Evolutionary conservation across 495 filamentous ascomycete genomes (phyloP).

Genomic region (Aspergillus carlsbadensis): DNA sequence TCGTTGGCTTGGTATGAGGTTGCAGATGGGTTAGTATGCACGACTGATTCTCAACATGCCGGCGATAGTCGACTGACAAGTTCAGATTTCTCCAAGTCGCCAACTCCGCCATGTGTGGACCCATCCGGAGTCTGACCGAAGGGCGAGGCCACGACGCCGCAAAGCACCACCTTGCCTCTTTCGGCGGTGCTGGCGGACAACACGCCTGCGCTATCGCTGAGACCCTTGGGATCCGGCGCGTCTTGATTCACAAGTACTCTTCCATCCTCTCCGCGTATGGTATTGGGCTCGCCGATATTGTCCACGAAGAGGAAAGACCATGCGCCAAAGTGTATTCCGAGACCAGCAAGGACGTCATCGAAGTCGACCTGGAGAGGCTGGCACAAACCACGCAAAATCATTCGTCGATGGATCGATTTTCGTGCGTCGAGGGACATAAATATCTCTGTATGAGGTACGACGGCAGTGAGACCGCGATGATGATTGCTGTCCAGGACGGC

Average conservation of each 20-base stretch:
- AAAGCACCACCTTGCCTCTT: conserved; percentile 82
- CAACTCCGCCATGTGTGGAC: conserved; percentile 92
- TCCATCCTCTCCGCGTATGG: conserved; percentile 91
- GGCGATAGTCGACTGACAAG: conserved; percentile 68
- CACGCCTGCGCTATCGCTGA: conserved; percentile 97
- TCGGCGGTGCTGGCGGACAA: conserved; percentile 94
- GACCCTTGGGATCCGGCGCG: conserved; percentile 78
- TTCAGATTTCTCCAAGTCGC: conserved; percentile 79
- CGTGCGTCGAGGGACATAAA: too few species aligned
- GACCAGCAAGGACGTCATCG: too few species aligned
- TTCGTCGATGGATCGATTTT: too few species aligned
- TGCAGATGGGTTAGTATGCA: too few species aligned
- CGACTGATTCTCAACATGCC: too few species aligned
- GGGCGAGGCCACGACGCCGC: conserved; percentile 86
- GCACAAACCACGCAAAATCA: too few species aligned
- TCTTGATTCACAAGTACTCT: conserved; percentile 87
- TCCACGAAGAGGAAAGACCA: conserved; percentile 87
- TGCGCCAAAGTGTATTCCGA: too few species aligned
- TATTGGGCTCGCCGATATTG: conserved; percentile 93
- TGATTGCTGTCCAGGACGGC: conserved; percentile 46
- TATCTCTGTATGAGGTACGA: conserved; percentile 48
- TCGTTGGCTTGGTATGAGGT: too few species aligned
- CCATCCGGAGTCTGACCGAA: conserved; percentile 88
- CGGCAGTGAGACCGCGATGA: conserved; percentile 50
- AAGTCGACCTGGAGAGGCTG: too few species aligned